Evolutionary conservation across 2,329 filamentous ascomycete species (phyloP).

Genomic region (Gaeumannomyces sp.): DNA sequence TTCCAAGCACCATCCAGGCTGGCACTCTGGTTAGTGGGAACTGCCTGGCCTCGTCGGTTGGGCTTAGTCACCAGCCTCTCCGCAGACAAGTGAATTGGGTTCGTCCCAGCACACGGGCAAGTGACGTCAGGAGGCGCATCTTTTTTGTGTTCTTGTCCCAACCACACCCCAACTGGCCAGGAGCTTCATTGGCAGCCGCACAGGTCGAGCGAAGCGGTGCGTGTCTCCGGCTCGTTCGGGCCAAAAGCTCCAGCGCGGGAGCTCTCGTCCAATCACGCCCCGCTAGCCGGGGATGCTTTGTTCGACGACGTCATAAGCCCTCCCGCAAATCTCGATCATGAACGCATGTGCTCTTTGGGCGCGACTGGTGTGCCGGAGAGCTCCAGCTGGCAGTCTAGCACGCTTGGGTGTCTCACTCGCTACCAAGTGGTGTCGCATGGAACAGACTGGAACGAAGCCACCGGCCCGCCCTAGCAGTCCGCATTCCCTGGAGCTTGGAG

Average conservation of each 20-base stretch:
- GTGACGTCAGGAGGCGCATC: constrained; percentile 2
- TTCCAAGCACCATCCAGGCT: no score
- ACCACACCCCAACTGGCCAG: not conserved
- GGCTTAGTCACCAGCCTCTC: not conserved
- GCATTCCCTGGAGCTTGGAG: not conserved
- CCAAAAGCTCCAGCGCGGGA: not conserved
- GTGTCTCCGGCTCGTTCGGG: not conserved
- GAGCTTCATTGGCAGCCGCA: not conserved
- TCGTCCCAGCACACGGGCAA: not conserved
- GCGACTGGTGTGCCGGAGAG: not conserved
- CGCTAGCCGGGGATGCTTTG: not conserved
- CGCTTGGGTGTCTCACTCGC: not conserved
- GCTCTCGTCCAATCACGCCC: not conserved
- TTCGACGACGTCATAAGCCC: constrained; percentile 3
- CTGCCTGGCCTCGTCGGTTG: no score
- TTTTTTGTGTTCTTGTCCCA: not conserved
- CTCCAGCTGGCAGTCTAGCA: not conserved
- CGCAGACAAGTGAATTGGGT: not conserved
- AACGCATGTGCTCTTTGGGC: not conserved
- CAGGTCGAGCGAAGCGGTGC: not conserved
- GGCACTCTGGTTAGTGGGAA: not conserved
- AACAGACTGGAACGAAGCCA: not conserved
- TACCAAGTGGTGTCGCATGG: not conserved
- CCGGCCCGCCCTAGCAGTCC: not conserved
- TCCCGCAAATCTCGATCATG: constrained; percentile 3